phyloP scores from a whole-genome alignment of 2,329 filamentous ascomycete genomes.

The Tolypocladium pustulatum region DNA sequence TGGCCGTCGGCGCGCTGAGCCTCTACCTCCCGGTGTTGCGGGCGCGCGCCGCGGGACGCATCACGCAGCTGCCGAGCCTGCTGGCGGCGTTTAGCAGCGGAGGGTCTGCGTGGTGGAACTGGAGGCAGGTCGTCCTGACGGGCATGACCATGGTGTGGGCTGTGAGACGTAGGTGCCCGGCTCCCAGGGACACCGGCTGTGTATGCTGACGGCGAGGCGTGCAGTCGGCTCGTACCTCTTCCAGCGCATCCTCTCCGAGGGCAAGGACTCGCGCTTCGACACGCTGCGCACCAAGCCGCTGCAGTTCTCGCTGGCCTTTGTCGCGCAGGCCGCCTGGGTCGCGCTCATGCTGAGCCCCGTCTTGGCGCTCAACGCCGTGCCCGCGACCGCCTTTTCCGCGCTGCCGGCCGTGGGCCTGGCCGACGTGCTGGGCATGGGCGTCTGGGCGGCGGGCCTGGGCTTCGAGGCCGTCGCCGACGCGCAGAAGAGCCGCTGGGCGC shows the following conservation, averaged over 20 bases:
- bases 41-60: slow-evolving; percentile 30
- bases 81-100: slow-evolving; percentile 9
- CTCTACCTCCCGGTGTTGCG: slow-evolving; percentile 51
- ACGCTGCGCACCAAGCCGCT: slow-evolving; percentile 23
- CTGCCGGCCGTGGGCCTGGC: slow-evolving; percentile 37
- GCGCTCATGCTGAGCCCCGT: slow-evolving; percentile 57
- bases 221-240: slow-evolving; percentile 56
- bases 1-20: slow-evolving; percentile 52
- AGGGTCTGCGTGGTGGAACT: slow-evolving; percentile 34
- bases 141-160: slow-evolving; percentile 45
- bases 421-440: slow-evolving; percentile 44
- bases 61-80: slow-evolving; percentile 20
- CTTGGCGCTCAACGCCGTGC: slow-evolving; percentile 51
- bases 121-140: slow-evolving; percentile 39
- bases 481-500: slow-evolving; percentile 53
- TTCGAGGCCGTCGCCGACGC: slow-evolving; percentile 53
- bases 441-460: slow-evolving; percentile 48
- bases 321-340: slow-evolving; percentile 57
- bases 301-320: slow-evolving; percentile 26
- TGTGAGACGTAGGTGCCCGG: slow-evolving; percentile 35
- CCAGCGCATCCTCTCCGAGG: slow-evolving; percentile 45
- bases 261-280: slow-evolving; percentile 43
- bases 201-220: not conserved
- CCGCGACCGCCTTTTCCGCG: slow-evolving; percentile 36
- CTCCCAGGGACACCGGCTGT: not conserved